Percentiles rank a stretch among this genome's conserved stretches.
phyloP scores from a whole-genome alignment of 2,329 filamentous ascomycete genomes.

The Colletotrichum siamense region DNA sequence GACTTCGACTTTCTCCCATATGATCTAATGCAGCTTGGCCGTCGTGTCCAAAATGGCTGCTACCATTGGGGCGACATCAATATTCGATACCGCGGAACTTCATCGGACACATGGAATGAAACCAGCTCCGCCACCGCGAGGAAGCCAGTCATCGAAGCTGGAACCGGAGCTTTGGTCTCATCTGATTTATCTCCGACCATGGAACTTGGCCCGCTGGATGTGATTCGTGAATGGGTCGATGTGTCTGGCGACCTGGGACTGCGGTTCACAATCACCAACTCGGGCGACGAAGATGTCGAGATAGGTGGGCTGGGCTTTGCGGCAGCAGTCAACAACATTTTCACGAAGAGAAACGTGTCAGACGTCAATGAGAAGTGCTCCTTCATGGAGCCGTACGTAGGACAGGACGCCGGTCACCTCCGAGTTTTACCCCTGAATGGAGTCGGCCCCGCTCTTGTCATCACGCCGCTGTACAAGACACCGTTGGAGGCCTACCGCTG shows the following conservation, averaged over 20 bases:
- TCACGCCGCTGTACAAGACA: constrained; percentile 53
- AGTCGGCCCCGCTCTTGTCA: constrained; percentile 55
- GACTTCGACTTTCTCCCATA: constrained; percentile 61
- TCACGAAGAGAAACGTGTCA: constrained; percentile 52
- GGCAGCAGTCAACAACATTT: constrained; percentile 67
- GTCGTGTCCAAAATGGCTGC: constrained; percentile 54
- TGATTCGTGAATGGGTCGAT: constrained; percentile 58
- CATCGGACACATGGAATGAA: constrained; percentile 45
- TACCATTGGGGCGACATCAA: constrained; percentile 66
- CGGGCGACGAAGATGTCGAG: constrained; percentile 44
- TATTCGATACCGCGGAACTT: constrained; percentile 52
- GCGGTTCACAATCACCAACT: constrained; percentile 55
- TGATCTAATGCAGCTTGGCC: constrained; percentile 44
- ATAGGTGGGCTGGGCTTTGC: constrained; percentile 63
- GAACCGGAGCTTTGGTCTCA: constrained; percentile 61
- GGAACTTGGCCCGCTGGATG: constrained; percentile 41
- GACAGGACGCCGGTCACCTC: constrained; percentile 61
- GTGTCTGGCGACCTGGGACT: constrained; percentile 54
- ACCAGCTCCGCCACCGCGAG: constrained; percentile 50
- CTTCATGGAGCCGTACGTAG: constrained; percentile 63
- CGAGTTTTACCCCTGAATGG: constrained; percentile 56
- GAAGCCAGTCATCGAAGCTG: constrained; percentile 39
- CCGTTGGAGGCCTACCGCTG: constrained; percentile 61
- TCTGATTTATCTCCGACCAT: constrained; percentile 49
- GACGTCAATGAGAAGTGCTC: constrained; percentile 57